Base-by-base conservation (phyloP, 148 eudicot species). In the Rhododendron williamsianum region DNA sequence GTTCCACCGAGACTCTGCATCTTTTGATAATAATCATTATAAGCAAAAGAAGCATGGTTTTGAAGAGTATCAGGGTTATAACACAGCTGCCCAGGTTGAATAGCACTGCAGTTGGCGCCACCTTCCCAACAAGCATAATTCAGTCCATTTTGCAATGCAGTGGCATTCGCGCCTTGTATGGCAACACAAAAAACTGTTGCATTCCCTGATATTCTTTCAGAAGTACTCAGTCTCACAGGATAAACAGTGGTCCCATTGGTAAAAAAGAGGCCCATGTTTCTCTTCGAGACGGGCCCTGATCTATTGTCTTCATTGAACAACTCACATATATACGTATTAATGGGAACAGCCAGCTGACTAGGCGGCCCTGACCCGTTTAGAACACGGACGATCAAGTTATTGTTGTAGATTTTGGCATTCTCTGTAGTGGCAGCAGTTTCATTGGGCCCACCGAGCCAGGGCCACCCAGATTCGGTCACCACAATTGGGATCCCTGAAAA, bases 391-490 rank as follows among this genome's bases (percentile, higher is more conserved):
- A 96, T 90, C 90, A 96, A 90, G 85, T 96, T 94, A 65, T 92
- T 95, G 51, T 88, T 93, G 83, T 89, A 96, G 15, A 91, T 89
- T 84, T 95, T 91, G 18, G 99, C 98, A 83, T 96, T 94, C 84
- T 90, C 89, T 43, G 87, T 84, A 5, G 96, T 93, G 23, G 99
- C 98, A 87, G 92, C 94, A 63, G 93, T 93, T 85, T 96, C 98
- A 19, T 88, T 91, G 81, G 91, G 84, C 63, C 98, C 98, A 49
- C 98, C 98, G 11, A 86, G 85, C 90, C 90, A 95, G 9, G 99
- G 98, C 99, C 99, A 96, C 21, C 99, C 99, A 36, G 98, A 91
- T 90, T 96, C 98, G 0, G 98, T 95, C 72, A 96, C 99, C 36
- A 96, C 94, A 15, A 95, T 89, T 52, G 96, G 95, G 80, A 96